Evolutionary conservation across 805 yeast species (phyloP), one percentile per base, ranked within the genome.

Genomic region (Teunomyces gatunensis): DNA sequence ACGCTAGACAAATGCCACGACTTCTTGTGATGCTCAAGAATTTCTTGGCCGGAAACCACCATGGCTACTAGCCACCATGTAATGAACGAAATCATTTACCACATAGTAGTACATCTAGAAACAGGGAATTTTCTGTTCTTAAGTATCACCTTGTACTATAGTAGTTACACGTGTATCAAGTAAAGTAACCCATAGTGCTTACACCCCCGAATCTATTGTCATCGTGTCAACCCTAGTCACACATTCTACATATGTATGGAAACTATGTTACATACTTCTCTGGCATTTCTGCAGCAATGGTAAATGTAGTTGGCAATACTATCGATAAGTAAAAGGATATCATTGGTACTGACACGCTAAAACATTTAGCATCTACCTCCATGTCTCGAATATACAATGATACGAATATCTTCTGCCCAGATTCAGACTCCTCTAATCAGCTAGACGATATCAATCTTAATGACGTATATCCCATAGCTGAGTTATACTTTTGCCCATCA

Each of bases 401-500:
- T 42, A 48, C 61, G 12, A 23, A 36, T 32, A 51, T 63, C 34
- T 58, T 53, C 44, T 61, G 67, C 39, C 56, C 59, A 10, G 46
- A 37, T 6, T 25, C 46, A 13, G 50, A 44, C 20, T 32, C 39
- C 28, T 36, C 34, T 29, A 47, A 48, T 34, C 29, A 46, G 15
- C 44, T 41, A n/a, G 49, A 44, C 2, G 47, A 37, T 13, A 48
- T 39, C 28, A 27, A 48, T 12, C 35, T 45, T 39, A 46, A 47
- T 44, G 35, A 17, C 7, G 47, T 54, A 6, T 54, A 54, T 28
- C 53, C 44, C 5, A 50, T 65, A 4, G 54, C 67, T 1, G 65
- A 65, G 7, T 49, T 69, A 13, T 63, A 53, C 45, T 69, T 68
- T 46, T 73, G 77, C 47, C 73, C 74, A 1, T 52, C 57, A 11